phyloP scores from a whole-genome alignment of 352 stramenopile genomes.

The Phytophthora macrochlamydospora region DNA sequence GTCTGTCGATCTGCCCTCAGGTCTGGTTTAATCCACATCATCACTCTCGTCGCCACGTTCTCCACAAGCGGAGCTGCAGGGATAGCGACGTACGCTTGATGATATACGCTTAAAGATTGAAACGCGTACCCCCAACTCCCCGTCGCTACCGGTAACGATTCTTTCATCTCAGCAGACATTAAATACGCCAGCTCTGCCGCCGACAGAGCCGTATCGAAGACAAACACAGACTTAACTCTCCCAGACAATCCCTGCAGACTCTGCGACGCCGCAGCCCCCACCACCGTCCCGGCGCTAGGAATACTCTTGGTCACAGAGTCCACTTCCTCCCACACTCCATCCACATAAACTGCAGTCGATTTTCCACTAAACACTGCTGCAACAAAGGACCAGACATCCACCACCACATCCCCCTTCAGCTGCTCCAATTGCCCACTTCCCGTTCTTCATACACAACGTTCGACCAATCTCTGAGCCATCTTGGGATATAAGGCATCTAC shows the following conservation, averaged over 20 bases:
- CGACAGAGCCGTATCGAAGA: constrained; percentile 45
- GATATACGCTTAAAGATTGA: constrained; percentile 6
- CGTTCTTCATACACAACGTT: constrained; percentile 41
- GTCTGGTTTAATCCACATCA: constrained; percentile 17
- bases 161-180: constrained; percentile 24
- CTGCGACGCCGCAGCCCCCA: constrained; percentile 6
- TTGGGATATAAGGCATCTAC: constrained; percentile 56
- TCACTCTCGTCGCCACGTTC: constrained; percentile 5
- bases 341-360: constrained; percentile 25
- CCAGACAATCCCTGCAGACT: constrained; percentile 37
- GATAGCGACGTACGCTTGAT: constrained; percentile 18
- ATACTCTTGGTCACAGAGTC: constrained; percentile 11
- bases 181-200: constrained; percentile 46
- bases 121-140: constrained; percentile 39
- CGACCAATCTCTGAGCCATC: constrained; percentile 40
- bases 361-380: constrained; percentile 39
- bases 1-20: not conserved
- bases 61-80: not conserved
- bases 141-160: constrained; percentile 16
- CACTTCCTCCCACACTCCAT: constrained; percentile 8
- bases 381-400: constrained; percentile 49
- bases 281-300: constrained; percentile 24
- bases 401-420: constrained; percentile 6
- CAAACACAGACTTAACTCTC: constrained; percentile 47
- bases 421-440: constrained; percentile 34